These are phyloP conservation scores for Dactylellina cionopaga DNA, from an alignment of 2,329 filamentous ascomycete genomes.

Conservation along the genomic window DNA sequence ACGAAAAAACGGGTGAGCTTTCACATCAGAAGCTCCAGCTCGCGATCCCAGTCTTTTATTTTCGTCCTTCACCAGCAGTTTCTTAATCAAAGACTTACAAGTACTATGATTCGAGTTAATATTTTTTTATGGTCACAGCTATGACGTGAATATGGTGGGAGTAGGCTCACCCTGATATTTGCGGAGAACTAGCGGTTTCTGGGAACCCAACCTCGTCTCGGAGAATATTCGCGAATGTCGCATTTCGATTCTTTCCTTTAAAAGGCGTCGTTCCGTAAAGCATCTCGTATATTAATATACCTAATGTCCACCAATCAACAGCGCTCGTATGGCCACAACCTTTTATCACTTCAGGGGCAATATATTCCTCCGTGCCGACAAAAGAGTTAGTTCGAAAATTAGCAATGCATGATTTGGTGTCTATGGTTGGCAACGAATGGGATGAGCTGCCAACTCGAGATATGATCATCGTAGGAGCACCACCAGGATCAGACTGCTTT, in stretches of 20 bases:
- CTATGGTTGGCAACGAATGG: constrained; percentile 90
- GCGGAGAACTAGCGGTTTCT: constrained; percentile 82
- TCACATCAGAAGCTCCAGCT: constrained; percentile 95
- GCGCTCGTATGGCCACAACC: constrained; percentile 97
- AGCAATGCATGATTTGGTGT: constrained; percentile 97
- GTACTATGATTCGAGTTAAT: constrained; percentile 67
- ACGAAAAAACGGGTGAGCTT: constrained; percentile 94
- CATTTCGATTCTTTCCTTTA: constrained; percentile 98
- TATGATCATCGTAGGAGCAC: constrained; percentile 97
- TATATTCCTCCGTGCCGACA: constrained; percentile 98
- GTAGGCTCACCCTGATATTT: constrained; percentile 84
- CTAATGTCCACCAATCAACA: constrained; percentile 98
- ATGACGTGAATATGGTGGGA: background rate
- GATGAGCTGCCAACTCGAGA: constrained; percentile 83
- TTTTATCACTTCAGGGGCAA: constrained; percentile 98
- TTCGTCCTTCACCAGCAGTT: constrained; percentile 97
- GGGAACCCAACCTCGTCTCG: constrained; percentile 96
- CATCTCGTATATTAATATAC: constrained; percentile 98
- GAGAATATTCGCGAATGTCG: constrained; percentile 96
- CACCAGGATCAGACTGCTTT: constrained; percentile 95
- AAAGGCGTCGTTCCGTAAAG: constrained; percentile 97
- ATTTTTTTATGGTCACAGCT: background rate
- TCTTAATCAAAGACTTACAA: constrained; percentile 95
- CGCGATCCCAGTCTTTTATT: constrained; percentile 90
- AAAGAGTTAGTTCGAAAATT: constrained; percentile 99